These are phyloP conservation scores for Mycena capillaripes DNA, from an alignment of 768 basidiomycete species.

Conservation along the genomic window DNA sequence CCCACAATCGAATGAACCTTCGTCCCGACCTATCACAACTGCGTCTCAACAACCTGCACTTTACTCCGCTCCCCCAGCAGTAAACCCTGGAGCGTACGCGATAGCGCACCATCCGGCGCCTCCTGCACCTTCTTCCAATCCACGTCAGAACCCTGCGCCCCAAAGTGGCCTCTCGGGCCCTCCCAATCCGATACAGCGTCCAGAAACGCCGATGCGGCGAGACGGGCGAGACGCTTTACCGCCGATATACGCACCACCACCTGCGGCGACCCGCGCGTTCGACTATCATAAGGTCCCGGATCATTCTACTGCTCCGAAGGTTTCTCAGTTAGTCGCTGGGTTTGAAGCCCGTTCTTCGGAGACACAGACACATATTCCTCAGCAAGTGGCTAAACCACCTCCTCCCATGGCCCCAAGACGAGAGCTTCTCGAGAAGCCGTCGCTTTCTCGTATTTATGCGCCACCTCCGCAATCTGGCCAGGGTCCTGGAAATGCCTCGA, in stretches of 20 bases:
- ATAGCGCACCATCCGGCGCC: background rate
- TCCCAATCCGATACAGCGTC: constrained; percentile 1
- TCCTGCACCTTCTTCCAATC: background rate
- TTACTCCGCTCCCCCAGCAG: background rate
- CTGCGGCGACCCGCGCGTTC: background rate
- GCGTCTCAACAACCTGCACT: constrained; percentile 22
- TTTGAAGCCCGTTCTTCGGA: constrained; percentile 35
- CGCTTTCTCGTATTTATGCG: constrained; percentile 9
- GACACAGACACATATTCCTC: background rate
- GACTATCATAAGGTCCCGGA: constrained; percentile 13
- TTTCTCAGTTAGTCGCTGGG: constrained; percentile 34
- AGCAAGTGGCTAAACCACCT: background rate
- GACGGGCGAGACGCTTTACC: constrained; percentile 22
- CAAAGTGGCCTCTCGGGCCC: background rate
- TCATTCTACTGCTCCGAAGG: constrained; percentile 27
- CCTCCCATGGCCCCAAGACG: background rate
- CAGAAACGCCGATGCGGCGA: constrained; percentile 23
- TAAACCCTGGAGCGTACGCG: background rate
- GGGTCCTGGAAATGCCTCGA: background rate
- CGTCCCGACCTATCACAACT: constrained; percentile 11
- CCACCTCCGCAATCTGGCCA: constrained; percentile 12
- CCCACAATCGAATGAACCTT: constrained; percentile 15
- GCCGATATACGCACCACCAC: constrained; percentile 29
- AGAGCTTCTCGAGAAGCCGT: constrained; percentile 14
- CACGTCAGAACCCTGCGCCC: background rate